phyloP scores from a whole-genome alignment of 73 alveolate species.

The Symbiodinium natans region DNA sequence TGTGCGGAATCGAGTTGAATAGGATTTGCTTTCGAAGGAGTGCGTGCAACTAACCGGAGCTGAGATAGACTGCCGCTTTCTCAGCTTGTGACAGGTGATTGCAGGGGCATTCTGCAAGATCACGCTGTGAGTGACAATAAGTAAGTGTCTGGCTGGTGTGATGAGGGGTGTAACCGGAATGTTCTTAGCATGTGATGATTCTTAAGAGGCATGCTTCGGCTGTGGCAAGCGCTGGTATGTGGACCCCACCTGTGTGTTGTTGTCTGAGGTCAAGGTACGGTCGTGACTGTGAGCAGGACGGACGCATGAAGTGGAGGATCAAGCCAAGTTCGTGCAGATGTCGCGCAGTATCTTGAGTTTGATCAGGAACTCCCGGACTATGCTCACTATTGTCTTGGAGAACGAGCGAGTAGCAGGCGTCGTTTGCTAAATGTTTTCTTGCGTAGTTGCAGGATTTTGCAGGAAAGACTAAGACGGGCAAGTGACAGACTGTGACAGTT shows the following conservation, averaged over 20 bases:
- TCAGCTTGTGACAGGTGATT: no score
- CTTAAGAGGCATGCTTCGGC: no score
- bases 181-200: no score
- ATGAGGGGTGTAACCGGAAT: no score
- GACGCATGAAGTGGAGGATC: not conserved
- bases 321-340: not conserved
- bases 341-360: no score
- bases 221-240: no score
- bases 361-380: constrained; percentile 28
- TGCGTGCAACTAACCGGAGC: constrained; percentile 1
- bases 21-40: not conserved
- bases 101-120: no score
- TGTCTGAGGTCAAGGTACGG: not conserved
- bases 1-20: not conserved
- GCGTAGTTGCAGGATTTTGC: not conserved
- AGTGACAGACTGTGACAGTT: not conserved
- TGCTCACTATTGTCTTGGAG: constrained; percentile 41
- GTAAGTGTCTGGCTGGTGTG: no score
- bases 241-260: no score
- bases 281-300: constrained; percentile 29
- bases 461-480: no score
- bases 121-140: not conserved
- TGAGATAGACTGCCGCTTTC: constrained; percentile 28
- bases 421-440: not conserved
- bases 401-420: constrained; percentile 45